These are phyloP conservation scores for Umbelopsis sp. DNA, from an alignment of 371 early-diverging fungal genomes.

Conservation along the genomic window DNA sequence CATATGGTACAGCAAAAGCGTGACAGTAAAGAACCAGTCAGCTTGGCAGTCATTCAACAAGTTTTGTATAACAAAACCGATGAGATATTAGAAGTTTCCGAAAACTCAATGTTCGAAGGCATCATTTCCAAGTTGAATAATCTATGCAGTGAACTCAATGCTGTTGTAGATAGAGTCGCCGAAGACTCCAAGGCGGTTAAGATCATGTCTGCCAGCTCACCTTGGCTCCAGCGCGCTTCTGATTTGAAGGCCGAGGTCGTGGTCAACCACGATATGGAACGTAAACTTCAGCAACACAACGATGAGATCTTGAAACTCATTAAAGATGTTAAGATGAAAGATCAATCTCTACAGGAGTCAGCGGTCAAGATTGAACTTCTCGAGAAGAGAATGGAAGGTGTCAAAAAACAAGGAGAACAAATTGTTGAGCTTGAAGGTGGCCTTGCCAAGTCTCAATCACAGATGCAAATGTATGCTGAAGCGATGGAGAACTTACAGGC, in stretches of 20 bases:
- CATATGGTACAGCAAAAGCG: constrained; percentile 23
- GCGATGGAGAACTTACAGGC: constrained; percentile 73
- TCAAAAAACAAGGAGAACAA: constrained; percentile 70
- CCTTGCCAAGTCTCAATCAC: constrained; percentile 60
- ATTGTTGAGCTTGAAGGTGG: constrained; percentile 63
- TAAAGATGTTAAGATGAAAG: constrained; percentile 76
- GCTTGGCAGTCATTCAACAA: constrained; percentile 50
- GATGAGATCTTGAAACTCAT: constrained; percentile 79
- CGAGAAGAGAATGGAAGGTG: constrained; percentile 72
- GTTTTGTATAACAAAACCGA: constrained; percentile 55
- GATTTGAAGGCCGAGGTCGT: constrained; percentile 78
- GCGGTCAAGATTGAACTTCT: constrained; percentile 78
- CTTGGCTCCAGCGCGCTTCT: constrained; percentile 82
- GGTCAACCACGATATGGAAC: constrained; percentile 78
- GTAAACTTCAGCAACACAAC: constrained; percentile 71
- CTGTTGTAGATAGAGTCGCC: constrained; percentile 45
- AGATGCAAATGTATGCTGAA: constrained; percentile 73
- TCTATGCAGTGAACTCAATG: constrained; percentile 49
- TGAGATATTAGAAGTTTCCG: constrained; percentile 55
- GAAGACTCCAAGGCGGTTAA: constrained; percentile 54
- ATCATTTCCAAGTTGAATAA: constrained; percentile 55
- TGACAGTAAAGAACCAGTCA: constrained; percentile 52
- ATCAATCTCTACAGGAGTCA: constrained; percentile 78
- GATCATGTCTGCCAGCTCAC: constrained; percentile 58
- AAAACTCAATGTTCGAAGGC: constrained; percentile 69